phyloP scores from a whole-genome alignment of 2,329 filamentous ascomycete genomes.

The Plenodomus lindquistii region DNA sequence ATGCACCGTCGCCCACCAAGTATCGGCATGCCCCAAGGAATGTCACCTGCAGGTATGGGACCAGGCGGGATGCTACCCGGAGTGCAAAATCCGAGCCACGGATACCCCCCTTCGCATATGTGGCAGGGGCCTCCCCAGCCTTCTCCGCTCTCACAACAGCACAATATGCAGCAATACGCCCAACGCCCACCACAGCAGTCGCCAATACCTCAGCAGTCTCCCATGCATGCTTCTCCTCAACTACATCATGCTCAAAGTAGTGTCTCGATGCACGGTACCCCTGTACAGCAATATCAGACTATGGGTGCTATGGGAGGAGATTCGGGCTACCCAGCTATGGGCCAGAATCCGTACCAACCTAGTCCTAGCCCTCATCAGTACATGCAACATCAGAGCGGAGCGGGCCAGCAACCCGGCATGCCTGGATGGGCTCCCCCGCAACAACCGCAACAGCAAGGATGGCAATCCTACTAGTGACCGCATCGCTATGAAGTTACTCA shows the following conservation, averaged over 20 bases:
- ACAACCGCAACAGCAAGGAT: constrained; percentile 45
- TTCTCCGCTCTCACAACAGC: constrained; percentile 53
- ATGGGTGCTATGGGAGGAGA: constrained; percentile 52
- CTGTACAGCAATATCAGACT: constrained; percentile 51
- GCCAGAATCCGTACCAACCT: constrained; percentile 54
- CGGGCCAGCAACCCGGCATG: constrained; percentile 55
- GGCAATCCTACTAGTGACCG: constrained; percentile 39
- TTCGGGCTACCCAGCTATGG: constrained; percentile 51
- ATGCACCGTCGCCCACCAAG: constrained; percentile 70
- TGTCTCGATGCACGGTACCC: constrained; percentile 48
- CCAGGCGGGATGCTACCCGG: constrained; percentile 43
- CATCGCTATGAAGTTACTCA: neutral
- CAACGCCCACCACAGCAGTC: constrained; percentile 49
- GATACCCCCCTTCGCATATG: constrained; percentile 53
- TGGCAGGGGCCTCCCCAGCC: constrained; percentile 55
- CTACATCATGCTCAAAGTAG: constrained; percentile 51
- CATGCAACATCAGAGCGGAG: constrained; percentile 49
- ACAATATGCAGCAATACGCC: constrained; percentile 51
- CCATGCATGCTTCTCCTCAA: constrained; percentile 54
- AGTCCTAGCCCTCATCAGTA: constrained; percentile 53
- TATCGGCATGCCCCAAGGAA: constrained; percentile 45
- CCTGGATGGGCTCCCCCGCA: constrained; percentile 55
- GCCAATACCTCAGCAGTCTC: constrained; percentile 53
- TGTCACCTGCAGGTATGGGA: constrained; percentile 41
- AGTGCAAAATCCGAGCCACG: constrained; percentile 51